Evolutionary conservation across 208 protist genomes (phyloP).

Genomic region (Balamuthia mandrillaris): DNA sequence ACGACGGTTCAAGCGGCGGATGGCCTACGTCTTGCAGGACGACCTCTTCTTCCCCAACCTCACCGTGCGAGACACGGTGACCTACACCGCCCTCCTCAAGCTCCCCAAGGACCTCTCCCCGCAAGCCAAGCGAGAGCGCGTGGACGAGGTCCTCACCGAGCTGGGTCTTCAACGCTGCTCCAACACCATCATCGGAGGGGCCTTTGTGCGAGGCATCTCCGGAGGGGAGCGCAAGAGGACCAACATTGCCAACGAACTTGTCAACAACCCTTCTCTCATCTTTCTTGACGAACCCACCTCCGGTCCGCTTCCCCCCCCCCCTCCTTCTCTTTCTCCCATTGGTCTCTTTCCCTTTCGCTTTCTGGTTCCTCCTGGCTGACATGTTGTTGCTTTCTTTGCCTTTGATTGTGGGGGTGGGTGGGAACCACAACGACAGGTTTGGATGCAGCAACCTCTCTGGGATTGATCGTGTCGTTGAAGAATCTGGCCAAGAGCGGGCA

Average conservation of each 20-base stretch:
- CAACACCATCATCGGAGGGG: conserved; percentile 38
- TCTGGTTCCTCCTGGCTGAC: too few relatives aligned
- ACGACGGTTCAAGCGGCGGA: conserved; percentile 22
- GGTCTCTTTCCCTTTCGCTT: too few relatives aligned
- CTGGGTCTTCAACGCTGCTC: conserved; percentile 17
- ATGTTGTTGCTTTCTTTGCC: too few relatives aligned
- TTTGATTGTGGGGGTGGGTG: too few relatives aligned
- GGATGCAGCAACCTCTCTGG: conserved; percentile 80
- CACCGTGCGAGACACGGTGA: conserved; percentile 51
- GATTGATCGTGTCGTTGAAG: conserved; percentile 76
- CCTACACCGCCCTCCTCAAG: conserved; percentile 40
- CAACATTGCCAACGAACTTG: conserved; percentile 61
- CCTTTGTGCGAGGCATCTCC: conserved; percentile 31
- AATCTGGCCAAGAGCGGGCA: conserved; percentile 73
- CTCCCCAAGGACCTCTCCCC: conserved; percentile 11
- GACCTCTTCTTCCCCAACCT: conserved; percentile 47
- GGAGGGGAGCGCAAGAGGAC: conserved; percentile 61
- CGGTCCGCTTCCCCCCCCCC: neutral
- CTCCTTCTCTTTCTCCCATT: neutral
- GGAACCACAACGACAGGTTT: conserved; percentile 50
- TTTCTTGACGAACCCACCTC: conserved; percentile 62
- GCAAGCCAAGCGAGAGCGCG: neutral
- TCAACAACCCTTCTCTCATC: conserved; percentile 49
- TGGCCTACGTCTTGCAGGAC: conserved; percentile 53
- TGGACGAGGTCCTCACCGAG: conserved; percentile 11